Evolutionary conservation across 2,329 filamentous ascomycete genomes (phyloP), one percentile per base, ranked within the genome.

Genomic region (Colletotrichum costaricense): DNA sequence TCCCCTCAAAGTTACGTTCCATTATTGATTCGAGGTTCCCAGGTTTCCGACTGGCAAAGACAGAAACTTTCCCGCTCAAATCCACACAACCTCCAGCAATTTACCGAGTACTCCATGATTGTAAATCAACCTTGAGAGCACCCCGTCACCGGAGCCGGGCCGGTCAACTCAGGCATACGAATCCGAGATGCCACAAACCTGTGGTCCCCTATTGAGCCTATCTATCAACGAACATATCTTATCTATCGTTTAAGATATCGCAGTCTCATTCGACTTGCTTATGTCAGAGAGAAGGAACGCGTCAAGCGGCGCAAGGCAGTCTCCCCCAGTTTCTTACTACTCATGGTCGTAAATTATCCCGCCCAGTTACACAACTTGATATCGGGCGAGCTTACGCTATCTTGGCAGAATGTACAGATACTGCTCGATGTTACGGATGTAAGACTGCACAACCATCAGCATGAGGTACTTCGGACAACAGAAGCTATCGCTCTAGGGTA

Each of bases 61-160:
- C 38, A 54, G 58, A 56, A 54, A 57, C 11, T 28, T 24, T 63
- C 22, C 14, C 35, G 16, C 54, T 7, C 1, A n/a, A 57, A 33
- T 54, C 54, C 33, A 30, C 69, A 33, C 14, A 24, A 28, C 35
- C 12, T n/a, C 19, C 14, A 57, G 33, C 22, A 14, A 24, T 8
- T 14, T 42, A 35, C 33, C 4, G 11, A 35, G 33, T 12, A 11
- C 35, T n/a, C 22, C 22, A 46, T 14, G 24, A 52, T 16, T 24
- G 38, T 46, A n/a, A 19, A 30, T n/a, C 60, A 30, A 63, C 33
- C 46, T 11, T 46, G 26, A 55, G 66, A 33, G 35, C 59, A 30
- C 28, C 67, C 67, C 70, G 70, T 73, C 59, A 70, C 67, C 67
- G 70, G 70, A 72, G 59, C 38, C 16, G 69, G 52, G 26, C 57